Base-by-base conservation (phyloP, 257 asterid species). In the Phtheirospermum japonicum region DNA sequence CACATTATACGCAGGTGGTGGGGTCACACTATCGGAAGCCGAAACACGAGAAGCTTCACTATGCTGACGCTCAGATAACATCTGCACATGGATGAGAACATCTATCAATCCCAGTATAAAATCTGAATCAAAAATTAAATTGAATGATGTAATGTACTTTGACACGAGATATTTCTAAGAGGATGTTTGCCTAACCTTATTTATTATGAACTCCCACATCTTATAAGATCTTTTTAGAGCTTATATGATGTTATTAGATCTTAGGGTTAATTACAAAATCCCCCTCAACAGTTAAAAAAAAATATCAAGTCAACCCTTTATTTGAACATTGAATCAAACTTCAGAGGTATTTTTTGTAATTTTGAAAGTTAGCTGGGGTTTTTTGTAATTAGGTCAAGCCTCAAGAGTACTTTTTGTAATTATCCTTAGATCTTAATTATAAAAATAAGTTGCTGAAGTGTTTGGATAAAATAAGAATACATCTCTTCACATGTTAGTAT, bases 31-130 rank as follows among this genome's bases (percentile, higher is more conserved):
- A 65, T 68, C 77, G 18, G 48, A 34, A 45, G 75, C 73, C 40
- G 73, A 63, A 63, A 59, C 51, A 17, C 74, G 73, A 61, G 75
- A 63, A 52, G 78, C 72, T 69, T 87, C 85, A 12, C 36, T 28
- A 23, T 56, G 69, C 73, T 82, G 85, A 66, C 86, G 83, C 71
- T 76, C 81, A 43, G 79, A 77, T 71, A 81, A 62, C 94, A 87
- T 83, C 96, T 87, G 74, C 23, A 59, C 30, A 32, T 20, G 40
- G 26, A 39, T n/a, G n/a, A n/a, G n/a, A n/a, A n/a, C n/a, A n/a
- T n/a, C n/a, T n/a, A n/a, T n/a, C n/a, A n/a, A n/a, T n/a, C n/a
- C n/a, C n/a, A n/a, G n/a, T 32, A 1, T 18, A 48, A 11, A 12
- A 59, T 59, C 42, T 60, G 7, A 32, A 42, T 30, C 4, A 2